phyloP scores from a whole-genome alignment of 2,329 filamentous ascomycete species.

The Diaporthe vaccinii region DNA sequence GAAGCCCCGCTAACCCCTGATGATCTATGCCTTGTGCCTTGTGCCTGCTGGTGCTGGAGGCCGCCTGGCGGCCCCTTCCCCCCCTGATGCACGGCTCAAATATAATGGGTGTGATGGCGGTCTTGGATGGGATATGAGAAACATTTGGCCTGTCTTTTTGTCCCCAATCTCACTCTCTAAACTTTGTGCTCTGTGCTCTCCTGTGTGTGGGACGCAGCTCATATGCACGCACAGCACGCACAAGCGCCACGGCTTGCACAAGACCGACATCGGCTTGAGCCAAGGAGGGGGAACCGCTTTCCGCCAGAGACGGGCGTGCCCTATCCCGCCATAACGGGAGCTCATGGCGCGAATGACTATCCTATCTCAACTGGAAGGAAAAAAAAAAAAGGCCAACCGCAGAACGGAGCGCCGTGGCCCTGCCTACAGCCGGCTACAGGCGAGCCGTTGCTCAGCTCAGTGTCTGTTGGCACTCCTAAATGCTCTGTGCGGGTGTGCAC shows the following conservation, averaged over 20 bases:
- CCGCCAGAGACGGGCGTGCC: neutral
- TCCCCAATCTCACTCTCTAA: neutral
- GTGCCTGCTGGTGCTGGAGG: constrained; percentile 1
- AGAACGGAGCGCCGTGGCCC: neutral
- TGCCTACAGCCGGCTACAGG: constrained; percentile 10
- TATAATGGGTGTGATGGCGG: neutral
- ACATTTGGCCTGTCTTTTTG: neutral
- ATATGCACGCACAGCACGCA: neutral
- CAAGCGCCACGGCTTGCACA: neutral
- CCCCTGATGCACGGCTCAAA: constrained; percentile 6
- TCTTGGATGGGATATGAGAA: constrained; percentile 16
- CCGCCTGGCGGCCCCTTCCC: neutral
- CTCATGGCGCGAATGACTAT: constrained; percentile 5
- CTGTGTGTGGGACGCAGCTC: neutral
- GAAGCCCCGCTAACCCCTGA: constrained; percentile 34
- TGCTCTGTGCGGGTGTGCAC: neutral
- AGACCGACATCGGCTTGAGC: constrained; percentile 14
- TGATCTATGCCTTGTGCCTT: constrained; percentile 14
- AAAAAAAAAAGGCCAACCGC: neutral
- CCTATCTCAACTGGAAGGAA: neutral
- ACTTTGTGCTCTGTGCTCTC: neutral
- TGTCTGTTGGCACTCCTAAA: neutral
- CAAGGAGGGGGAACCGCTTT: neutral
- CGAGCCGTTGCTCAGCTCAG: constrained; percentile 11
- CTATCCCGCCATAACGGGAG: constrained; percentile 9